Conservation (phyloP, 495 filamentous ascomycete genomes). For the Penicillium subrubescens region DNA sequence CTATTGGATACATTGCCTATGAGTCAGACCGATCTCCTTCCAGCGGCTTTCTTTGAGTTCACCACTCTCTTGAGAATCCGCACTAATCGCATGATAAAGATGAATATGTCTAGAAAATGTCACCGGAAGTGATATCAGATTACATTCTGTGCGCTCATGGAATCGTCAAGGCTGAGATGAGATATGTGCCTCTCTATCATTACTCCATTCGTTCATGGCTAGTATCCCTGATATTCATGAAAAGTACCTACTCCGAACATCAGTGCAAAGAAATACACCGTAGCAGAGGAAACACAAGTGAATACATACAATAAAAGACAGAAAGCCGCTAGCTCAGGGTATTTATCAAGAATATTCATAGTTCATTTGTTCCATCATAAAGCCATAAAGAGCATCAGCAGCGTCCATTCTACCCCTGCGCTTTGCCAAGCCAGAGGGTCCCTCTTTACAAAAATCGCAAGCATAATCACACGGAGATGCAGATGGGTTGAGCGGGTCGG, state of each 20-base stretch:
- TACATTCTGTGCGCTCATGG: too few relatives aligned
- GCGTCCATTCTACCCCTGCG: conserved; percentile 53
- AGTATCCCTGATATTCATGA: background rate
- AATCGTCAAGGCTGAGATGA: background rate
- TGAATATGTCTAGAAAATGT: too few relatives aligned
- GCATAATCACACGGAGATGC: conserved; percentile 72
- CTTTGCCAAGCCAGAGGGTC: conserved; percentile 56
- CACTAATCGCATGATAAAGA: too few relatives aligned
- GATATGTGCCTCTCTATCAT: background rate
- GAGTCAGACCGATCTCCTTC: too few relatives aligned
- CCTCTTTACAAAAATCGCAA: conserved; percentile 89
- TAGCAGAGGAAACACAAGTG: background rate
- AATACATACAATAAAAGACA: conserved; percentile 8
- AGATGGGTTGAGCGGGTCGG: background rate
- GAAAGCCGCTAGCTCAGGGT: background rate
- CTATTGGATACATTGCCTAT: too few relatives aligned
- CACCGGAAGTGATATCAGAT: too few relatives aligned
- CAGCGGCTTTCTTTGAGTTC: too few relatives aligned
- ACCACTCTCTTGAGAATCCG: too few relatives aligned
- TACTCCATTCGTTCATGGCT: background rate
- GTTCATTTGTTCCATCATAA: conserved; percentile 7
- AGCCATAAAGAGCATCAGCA: conserved; percentile 12
- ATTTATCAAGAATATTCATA: conserved; percentile 12
- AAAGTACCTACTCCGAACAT: background rate
- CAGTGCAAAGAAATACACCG: background rate